Base-by-base conservation (phyloP, 2,329 filamentous ascomycete species). In the Aphanocladium album region DNA sequence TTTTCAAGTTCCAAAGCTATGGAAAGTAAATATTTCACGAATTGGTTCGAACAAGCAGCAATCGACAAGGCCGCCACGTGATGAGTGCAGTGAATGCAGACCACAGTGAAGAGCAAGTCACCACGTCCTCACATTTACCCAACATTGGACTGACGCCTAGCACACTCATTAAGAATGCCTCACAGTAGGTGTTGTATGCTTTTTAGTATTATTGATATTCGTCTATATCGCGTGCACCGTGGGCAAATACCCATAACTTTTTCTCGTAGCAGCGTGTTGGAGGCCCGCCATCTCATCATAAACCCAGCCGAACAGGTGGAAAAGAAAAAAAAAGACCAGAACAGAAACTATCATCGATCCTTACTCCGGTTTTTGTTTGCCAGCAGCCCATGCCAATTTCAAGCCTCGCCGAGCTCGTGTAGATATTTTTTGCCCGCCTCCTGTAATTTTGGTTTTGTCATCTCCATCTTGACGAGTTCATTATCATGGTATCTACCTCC, bases 401-500 rank as follows among this genome's bases (percentile, higher is more conserved):
- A 14, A 57, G 21, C 54, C 21, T 49, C 54, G 41, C 55, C 55
- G 55, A 57, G 43, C 55, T 39, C 45, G 17, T 49, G 11, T 37
- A 37, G 43, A 30, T 41, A 27, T 39, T 50, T 39, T 57, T 11
- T 25, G 7, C 19, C 53, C 41, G 17, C 21, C 21, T 11, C 5
- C 27, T 21, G 11, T 11, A 23, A 11, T 57, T 23, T 41, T 50
- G 14, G 30, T 47, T 30, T 50, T 17, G 12, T 59, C 37, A 35
- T 59, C 16, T n/a, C 47, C 9, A 21, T 57, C 55, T 37, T 43
- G 45, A 49, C 43, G 16, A 30, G 9, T 45, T 43, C 47, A 52
- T 59, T 37, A 59, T 52, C 37, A 52, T 59, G n/a, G 49, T 59
- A 59, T 59, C 39, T 41, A 52, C 25, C 50, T n/a, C 33, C 35